Evolutionary conservation across 345 rosid species (phyloP).

Genomic region (Combretum micranthum): DNA sequence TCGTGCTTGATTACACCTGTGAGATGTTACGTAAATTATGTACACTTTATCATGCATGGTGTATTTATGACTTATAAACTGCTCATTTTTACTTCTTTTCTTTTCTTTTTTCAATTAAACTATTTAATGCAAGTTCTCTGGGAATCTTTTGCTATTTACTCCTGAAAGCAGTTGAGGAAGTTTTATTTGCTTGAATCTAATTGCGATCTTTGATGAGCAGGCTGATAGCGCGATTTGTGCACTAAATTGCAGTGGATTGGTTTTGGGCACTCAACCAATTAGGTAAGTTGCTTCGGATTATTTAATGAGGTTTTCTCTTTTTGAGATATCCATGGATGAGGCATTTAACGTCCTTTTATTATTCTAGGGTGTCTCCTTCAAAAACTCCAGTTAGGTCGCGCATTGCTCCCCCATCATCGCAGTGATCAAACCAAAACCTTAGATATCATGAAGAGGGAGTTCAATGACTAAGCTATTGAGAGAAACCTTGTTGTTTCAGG

Average conservation of each 20-base stretch:
- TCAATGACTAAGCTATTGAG: constrained; percentile 24
- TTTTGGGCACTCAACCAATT: constrained; percentile 61
- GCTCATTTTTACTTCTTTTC: too few relatives aligned
- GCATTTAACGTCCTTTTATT: background rate
- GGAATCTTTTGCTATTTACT: background rate
- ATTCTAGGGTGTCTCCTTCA: constrained; percentile 72
- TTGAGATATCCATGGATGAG: background rate
- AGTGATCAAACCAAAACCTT: constrained; percentile 13
- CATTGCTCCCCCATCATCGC: constrained; percentile 35
- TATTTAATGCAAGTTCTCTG: background rate
- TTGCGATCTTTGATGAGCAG: constrained; percentile 27
- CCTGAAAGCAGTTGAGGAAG: background rate
- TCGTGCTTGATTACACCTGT: too few relatives aligned
- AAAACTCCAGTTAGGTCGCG: constrained; percentile 86
- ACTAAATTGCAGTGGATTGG: constrained; percentile 68
- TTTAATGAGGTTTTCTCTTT: background rate
- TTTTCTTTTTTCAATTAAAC: too few relatives aligned
- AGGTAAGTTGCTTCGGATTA: constrained; percentile 30
- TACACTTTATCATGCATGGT: too few relatives aligned
- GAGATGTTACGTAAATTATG: too few relatives aligned
- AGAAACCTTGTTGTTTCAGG: constrained; percentile 27
- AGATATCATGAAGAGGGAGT: constrained; percentile 11
- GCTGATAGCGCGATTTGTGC: constrained; percentile 81
- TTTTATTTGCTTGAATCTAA: background rate
- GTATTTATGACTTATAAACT: too few relatives aligned